Evolutionary conservation across 2,329 filamentous ascomycete genomes (phyloP).

Genomic region (Aotearoamyces nothofagi): DNA sequence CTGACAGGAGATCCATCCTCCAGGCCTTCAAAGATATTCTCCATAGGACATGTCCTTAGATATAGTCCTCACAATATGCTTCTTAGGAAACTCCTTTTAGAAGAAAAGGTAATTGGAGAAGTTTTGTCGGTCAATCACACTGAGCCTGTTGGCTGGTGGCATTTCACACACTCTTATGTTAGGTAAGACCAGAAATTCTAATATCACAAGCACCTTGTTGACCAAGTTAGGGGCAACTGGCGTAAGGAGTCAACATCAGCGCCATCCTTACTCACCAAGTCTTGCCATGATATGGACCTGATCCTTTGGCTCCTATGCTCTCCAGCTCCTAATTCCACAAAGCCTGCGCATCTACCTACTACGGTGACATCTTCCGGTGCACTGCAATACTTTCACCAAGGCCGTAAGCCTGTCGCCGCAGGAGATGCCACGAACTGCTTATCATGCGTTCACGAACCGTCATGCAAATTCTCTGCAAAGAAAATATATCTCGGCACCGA

Average conservation of each 20-base stretch:
- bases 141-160: constrained; percentile 93
- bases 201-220: constrained; percentile 4
- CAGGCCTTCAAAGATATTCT: constrained; percentile 45
- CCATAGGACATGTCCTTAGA: constrained; percentile 83
- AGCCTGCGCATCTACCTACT: constrained; percentile 52
- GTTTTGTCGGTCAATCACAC: constrained; percentile 79
- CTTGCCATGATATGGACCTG: constrained; percentile 91
- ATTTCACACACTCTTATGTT: constrained; percentile 84
- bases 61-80: constrained; percentile 90
- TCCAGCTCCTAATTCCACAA: constrained; percentile 18
- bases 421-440: constrained; percentile 72
- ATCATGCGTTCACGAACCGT: constrained; percentile 52
- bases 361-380: constrained; percentile 61
- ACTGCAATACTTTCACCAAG: constrained; percentile 59
- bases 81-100: constrained; percentile 61
- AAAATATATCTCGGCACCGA: constrained; percentile 59
- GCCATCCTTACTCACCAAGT: constrained; percentile 81
- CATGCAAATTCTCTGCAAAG: constrained; percentile 73
- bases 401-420: constrained; percentile 58
- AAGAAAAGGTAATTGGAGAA: constrained; percentile 67
- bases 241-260: constrained; percentile 62
- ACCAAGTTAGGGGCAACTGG: constrained; percentile 65
- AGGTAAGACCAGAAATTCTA: constrained; percentile 24
- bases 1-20: constrained; percentile 13
- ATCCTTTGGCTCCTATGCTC: constrained; percentile 82